These are phyloP conservation scores for Brasenia schreberi DNA, from an alignment of 164 flowering plant genomes.

Conservation along the genomic window DNA sequence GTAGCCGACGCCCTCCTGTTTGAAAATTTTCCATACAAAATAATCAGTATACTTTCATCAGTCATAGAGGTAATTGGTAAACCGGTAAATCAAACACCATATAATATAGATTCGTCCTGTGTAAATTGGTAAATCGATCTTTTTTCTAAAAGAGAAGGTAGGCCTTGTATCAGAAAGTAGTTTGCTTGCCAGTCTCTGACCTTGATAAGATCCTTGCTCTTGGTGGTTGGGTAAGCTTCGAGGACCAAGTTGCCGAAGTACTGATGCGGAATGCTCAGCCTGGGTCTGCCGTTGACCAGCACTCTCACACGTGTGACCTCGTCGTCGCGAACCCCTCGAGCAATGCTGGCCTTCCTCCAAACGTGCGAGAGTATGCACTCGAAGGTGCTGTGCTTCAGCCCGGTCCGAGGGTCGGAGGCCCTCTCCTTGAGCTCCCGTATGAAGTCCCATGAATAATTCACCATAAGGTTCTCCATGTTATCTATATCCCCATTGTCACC, in stretches of 20 bases:
- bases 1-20: neutral
- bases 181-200: neutral
- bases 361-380: slow-evolving; percentile 10
- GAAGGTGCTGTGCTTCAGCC: slow-evolving; percentile 7
- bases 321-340: slow-evolving; percentile 6
- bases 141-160: no score
- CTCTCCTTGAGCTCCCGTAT: slow-evolving; percentile 9
- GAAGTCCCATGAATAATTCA: slow-evolving; percentile 8
- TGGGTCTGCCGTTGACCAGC: slow-evolving; percentile 13
- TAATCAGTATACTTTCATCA: neutral
- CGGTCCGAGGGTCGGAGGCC: neutral
- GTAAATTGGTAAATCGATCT: no score
- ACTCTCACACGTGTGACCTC: slow-evolving; percentile 12
- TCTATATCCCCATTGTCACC: neutral
- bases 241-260: slow-evolving; percentile 16
- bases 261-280: slow-evolving; percentile 14
- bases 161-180: no score
- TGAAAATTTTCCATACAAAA: neutral
- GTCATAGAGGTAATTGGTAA: no score
- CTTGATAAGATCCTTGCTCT: slow-evolving; percentile 7
- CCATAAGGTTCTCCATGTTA: slow-evolving; percentile 4
- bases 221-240: slow-evolving; percentile 15
- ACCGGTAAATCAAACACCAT: no score
- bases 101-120: no score
- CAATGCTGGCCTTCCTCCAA: slow-evolving; percentile 12